Percentiles rank a stretch among this genome's conserved stretches.
Evolutionary conservation across 116 monocot genomes (phyloP).

Genomic region (Posidonia oceanica): DNA sequence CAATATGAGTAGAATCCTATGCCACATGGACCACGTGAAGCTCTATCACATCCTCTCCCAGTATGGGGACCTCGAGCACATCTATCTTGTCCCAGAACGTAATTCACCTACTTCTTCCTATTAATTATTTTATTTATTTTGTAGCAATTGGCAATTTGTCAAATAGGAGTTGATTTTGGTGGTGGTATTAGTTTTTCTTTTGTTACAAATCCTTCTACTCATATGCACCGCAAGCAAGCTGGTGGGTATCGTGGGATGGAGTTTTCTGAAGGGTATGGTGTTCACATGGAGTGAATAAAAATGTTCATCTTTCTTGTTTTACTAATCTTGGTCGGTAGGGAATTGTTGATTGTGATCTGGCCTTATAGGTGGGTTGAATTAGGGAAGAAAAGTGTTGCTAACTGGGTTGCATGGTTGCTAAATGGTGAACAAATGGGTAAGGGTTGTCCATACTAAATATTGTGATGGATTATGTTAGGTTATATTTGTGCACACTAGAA

Average conservation of each 20-base stretch:
- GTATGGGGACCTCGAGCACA: conserved; percentile 43
- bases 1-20: no score
- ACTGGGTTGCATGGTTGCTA: conserved; percentile 64
- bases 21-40: no score
- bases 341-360: not conserved
- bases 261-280: conserved; percentile 75
- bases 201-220: conserved; percentile 30
- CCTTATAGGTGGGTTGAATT: conserved; percentile 18
- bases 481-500: no score
- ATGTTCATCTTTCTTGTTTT: not conserved
- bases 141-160: not conserved
- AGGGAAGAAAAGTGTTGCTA: conserved; percentile 39
- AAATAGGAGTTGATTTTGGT: not conserved
- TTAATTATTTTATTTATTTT: not conserved
- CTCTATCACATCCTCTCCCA: no score
- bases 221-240: conserved; percentile 38
- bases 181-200: not conserved
- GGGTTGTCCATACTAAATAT: no score
- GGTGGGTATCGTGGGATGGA: conserved; percentile 46
- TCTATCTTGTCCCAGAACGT: conserved; percentile 76
- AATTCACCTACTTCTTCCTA: not conserved
- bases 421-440: conserved; percentile 86
- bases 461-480: no score
- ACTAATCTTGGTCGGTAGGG: no score
- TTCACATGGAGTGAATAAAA: not conserved